Base-by-base conservation (phyloP, 495 filamentous ascomycete genomes). In the Bacidia rubella region DNA sequence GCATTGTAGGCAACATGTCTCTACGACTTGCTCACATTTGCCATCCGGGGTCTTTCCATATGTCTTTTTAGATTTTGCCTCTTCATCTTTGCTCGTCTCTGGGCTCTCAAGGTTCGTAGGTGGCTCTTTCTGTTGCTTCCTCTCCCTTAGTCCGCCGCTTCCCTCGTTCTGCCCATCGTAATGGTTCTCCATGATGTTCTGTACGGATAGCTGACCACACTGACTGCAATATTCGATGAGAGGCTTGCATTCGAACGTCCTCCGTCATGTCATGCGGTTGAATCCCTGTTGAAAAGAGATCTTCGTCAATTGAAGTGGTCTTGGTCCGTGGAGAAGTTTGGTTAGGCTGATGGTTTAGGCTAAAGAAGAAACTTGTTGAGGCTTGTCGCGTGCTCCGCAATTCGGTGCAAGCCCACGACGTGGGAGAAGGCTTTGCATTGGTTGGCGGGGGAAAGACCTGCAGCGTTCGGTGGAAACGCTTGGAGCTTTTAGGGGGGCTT, bases 31-130 rank as follows among this genome's bases (percentile, higher is more conserved):
- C n/a, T n/a, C n/a, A n/a, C n/a, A n/a, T 62, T 73, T 88, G 63
- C 92, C 92, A 73, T 86, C 85, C 25, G 85, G 87, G 10, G 92
- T 98, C 60, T 88, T 81, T 17, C 92, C 92, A 76, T 84, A 95
- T 2, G 89, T 93, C 70, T 83, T 87, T 62, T 77, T 76, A 29
- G 75, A 64, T 59, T 77, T 80, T 35, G 5, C 15, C 39, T 32
- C 60, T 62, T 51, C 39, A 70, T 64, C 55, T 74, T 72, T 53
- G 62, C 63, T 39, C 61, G 50, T n/a, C 19, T 52, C 47, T 4
- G 11, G 3, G 41, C 26, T 43, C 38, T 3, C 46, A 86, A 85
- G 81, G 77, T 77, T 45, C 82, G 85, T 12, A n/a, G n/a, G n/a
- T 83, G 76, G 21, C 64, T 89, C 43, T 23, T 51, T 39, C 44